phyloP scores from a whole-genome alignment of 768 basidiomycete genomes.

The Jaapia argillacea region DNA sequence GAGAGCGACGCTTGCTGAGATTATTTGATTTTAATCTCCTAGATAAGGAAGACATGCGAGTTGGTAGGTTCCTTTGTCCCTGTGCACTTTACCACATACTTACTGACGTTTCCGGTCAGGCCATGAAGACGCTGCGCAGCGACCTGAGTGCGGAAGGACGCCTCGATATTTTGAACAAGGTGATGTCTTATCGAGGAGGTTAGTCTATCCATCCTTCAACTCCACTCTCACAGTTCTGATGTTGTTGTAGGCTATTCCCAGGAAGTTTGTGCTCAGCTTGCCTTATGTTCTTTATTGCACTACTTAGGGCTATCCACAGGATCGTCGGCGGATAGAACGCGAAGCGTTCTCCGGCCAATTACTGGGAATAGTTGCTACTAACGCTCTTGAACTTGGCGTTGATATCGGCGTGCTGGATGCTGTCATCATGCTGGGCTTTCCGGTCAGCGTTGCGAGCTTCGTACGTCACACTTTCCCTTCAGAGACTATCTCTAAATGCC shows the following conservation, averaged over 20 bases:
- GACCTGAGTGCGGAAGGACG: constrained; percentile 69
- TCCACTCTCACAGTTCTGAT: constrained; percentile 1
- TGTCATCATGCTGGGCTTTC: constrained; percentile 85
- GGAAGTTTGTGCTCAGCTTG: constrained; percentile 29
- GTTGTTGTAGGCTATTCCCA: constrained; percentile 55
- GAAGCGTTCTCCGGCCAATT: constrained; percentile 81
- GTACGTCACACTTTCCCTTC: constrained; percentile 29
- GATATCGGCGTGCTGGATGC: constrained; percentile 86
- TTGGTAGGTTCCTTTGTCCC: constrained; percentile 51
- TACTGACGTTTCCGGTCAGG: constrained; percentile 27
- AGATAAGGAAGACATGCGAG: constrained; percentile 80
- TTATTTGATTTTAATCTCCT: no score
- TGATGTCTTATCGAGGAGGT: constrained; percentile 84
- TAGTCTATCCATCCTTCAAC: constrained; percentile 8
- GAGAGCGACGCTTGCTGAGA: no score
- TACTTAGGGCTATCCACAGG: constrained; percentile 28
- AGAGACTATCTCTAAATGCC: background rate
- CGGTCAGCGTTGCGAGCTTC: constrained; percentile 69
- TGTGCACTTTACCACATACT: no score
- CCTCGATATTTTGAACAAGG: constrained; percentile 61
- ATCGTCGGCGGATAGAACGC: constrained; percentile 73
- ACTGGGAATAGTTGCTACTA: constrained; percentile 83
- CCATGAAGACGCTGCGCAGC: constrained; percentile 67
- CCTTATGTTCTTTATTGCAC: background rate
- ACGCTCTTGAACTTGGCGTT: constrained; percentile 86